Evolutionary conservation across 2,329 filamentous ascomycete genomes (phyloP).

Genomic region (Neopestalotiopsis clavispora): DNA sequence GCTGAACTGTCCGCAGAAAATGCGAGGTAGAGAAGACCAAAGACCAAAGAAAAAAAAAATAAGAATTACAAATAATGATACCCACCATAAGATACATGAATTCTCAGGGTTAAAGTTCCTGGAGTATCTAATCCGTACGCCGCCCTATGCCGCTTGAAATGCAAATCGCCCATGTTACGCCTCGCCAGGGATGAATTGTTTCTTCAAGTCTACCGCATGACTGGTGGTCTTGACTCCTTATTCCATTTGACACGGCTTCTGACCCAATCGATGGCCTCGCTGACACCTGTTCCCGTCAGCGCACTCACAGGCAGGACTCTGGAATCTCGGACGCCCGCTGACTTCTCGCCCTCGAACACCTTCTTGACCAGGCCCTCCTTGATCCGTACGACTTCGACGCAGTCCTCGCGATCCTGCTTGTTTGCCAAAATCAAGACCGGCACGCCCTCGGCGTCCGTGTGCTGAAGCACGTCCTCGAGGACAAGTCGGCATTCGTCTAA

Average conservation of each 20-base stretch:
- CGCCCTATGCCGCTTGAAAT: conserved; percentile 14
- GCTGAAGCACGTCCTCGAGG: conserved; percentile 86
- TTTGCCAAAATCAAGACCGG: conserved; percentile 92
- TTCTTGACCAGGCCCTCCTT: conserved; percentile 96
- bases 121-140: background rate
- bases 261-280: conserved; percentile 97
- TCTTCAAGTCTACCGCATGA: conserved; percentile 71
- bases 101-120: background rate
- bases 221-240: conserved; percentile 87
- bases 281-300: conserved; percentile 84
- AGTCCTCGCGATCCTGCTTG: conserved; percentile 97
- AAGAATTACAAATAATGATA: conserved; percentile 37
- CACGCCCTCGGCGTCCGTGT: conserved; percentile 87
- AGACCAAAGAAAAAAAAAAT: conserved; percentile 27
- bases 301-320: conserved; percentile 90
- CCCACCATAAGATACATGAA: conserved; percentile 28
- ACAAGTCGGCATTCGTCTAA: conserved; percentile 89
- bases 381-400: conserved; percentile 94
- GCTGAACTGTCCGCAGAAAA: conserved; percentile 85
- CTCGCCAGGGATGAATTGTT: background rate
- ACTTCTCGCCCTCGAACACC: conserved; percentile 94
- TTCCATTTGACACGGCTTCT: conserved; percentile 94
- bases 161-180: background rate
- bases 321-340: conserved; percentile 83
- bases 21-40: conserved; percentile 62